phyloP scores from a whole-genome alignment of 805 yeast species.

The Yarrowia bubula region DNA sequence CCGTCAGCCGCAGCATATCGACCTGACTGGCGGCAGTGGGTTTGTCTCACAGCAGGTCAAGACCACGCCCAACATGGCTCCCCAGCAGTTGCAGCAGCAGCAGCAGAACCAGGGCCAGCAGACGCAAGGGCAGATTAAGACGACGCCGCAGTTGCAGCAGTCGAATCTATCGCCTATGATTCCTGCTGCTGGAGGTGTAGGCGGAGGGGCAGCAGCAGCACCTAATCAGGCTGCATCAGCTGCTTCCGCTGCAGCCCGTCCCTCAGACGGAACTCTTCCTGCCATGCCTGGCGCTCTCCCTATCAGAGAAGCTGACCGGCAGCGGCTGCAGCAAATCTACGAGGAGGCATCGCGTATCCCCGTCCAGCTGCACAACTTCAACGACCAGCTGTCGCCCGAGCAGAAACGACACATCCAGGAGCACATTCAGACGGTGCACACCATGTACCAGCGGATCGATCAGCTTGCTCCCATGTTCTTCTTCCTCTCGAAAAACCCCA shows the following conservation, averaged over 20 bases:
- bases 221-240: constrained; percentile 29
- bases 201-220: background rate
- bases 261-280: constrained; percentile 12
- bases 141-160: constrained; percentile 11
- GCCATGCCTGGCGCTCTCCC: constrained; percentile 22
- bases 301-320: constrained; percentile 55
- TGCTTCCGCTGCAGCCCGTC: constrained; percentile 31
- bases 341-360: constrained; percentile 70
- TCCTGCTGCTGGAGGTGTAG: background rate
- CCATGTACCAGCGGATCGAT: constrained; percentile 66
- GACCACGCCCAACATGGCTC: constrained; percentile 9
- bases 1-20: constrained; percentile 11
- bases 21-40: constrained; percentile 3
- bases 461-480: constrained; percentile 76
- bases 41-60: constrained; percentile 5
- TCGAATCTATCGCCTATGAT: constrained; percentile 7
- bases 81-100: background rate
- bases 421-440: constrained; percentile 48
- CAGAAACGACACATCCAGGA: constrained; percentile 60
- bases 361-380: constrained; percentile 60
- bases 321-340: constrained; percentile 54
- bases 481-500: constrained; percentile 68
- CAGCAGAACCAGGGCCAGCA: background rate
- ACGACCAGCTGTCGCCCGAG: constrained; percentile 56
- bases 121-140: constrained; percentile 5